phyloP scores from a whole-genome alignment of 257 asterid genomes.

The Rehmannia glutinosa region DNA sequence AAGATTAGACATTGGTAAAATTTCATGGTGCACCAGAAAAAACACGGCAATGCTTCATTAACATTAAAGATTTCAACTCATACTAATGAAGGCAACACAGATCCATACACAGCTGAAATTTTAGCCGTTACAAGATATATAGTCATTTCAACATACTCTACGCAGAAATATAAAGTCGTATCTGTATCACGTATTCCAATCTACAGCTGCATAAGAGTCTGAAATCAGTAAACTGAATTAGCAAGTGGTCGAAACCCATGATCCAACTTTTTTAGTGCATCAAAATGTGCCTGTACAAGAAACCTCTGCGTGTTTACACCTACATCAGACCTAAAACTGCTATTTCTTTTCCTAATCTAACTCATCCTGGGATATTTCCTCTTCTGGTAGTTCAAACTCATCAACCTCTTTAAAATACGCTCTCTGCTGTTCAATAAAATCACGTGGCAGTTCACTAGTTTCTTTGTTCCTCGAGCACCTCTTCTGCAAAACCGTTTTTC shows the following conservation, averaged over 20 bases:
- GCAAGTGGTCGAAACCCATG: not conserved
- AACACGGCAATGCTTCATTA: not conserved
- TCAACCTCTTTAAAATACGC: conserved; percentile 74
- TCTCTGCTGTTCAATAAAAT: conserved; percentile 49
- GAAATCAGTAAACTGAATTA: not conserved
- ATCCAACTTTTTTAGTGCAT: not conserved
- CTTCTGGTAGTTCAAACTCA: conserved; percentile 64
- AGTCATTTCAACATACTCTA: not conserved
- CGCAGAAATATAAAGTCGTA: not conserved
- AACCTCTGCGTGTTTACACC: conserved; percentile 12
- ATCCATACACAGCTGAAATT: not conserved
- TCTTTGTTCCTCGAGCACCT: conserved; percentile 20
- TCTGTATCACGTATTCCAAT: not conserved
- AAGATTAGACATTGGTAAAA: too few species aligned
- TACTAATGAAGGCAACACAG: not conserved
- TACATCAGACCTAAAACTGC: too few species aligned
- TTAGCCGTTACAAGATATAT: not conserved
- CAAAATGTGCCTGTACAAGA: conserved; percentile 33
- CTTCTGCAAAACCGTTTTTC: conserved; percentile 47
- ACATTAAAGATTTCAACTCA: conserved; percentile 1
- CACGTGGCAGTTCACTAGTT: conserved; percentile 36
- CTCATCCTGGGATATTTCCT: conserved; percentile 53
- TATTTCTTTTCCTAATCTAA: conserved; percentile 32
- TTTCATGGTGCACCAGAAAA: too few species aligned
- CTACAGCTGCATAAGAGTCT: not conserved